Percentiles rank a stretch among this genome's conserved stretches.
Conservation (phyloP, 148 eudicot genomes). For the Silene conica region DNA sequence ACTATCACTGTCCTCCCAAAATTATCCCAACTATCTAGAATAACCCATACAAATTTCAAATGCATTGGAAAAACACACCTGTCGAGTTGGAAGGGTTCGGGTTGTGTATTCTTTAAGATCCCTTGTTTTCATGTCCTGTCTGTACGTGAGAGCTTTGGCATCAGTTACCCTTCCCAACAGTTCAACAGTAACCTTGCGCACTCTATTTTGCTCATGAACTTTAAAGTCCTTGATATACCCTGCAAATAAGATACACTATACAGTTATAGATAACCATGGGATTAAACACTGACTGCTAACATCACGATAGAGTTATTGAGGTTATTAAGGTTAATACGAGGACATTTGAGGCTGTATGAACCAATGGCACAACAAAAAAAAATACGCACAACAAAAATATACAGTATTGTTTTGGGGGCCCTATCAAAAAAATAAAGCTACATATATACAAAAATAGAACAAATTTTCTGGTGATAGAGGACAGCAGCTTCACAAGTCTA, state of each 20-base stretch:
- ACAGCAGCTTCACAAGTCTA: too few species aligned
- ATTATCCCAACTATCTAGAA: too few species aligned
- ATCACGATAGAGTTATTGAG: background rate
- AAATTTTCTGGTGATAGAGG: background rate
- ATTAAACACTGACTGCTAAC: background rate
- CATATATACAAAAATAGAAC: too few species aligned
- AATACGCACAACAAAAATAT: too few species aligned
- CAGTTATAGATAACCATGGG: background rate
- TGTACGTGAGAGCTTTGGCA: slow-evolving; percentile 74
- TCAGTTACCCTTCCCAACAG: slow-evolving; percentile 80
- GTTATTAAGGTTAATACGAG: background rate
- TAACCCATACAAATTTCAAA: too few species aligned
- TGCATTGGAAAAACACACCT: slow-evolving; percentile 38
- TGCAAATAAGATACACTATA: slow-evolving; percentile 24
- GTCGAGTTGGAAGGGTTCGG: slow-evolving; percentile 73
- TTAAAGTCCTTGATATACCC: slow-evolving; percentile 87
- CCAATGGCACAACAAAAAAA: background rate
- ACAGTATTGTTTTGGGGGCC: background rate
- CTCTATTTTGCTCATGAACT: slow-evolving; percentile 72
- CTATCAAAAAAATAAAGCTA: background rate
- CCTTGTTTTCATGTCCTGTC: slow-evolving; percentile 82
- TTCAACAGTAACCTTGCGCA: slow-evolving; percentile 71
- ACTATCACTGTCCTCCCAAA: too few species aligned
- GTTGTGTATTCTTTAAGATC: slow-evolving; percentile 60
- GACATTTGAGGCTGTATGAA: background rate